Percentiles rank a stretch among this genome's conserved stretches.
Evolutionary conservation across 192 early-diverging fungal species (phyloP).

Genomic region (Coemansia sp.): DNA sequence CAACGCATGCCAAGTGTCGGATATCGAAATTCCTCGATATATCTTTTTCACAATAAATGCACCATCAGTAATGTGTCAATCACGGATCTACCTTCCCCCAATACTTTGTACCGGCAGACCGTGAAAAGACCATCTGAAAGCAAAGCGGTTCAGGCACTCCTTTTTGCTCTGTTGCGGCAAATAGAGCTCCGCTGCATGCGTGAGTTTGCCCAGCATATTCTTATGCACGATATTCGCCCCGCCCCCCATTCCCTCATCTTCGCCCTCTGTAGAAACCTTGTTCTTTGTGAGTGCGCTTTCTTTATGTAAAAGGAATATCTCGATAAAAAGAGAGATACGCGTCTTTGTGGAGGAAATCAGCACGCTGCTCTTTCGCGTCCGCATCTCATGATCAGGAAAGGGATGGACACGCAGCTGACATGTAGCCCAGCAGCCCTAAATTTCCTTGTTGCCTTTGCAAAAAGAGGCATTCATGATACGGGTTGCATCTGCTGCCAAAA

Average conservation of each 20-base stretch:
- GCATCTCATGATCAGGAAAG: too few species aligned
- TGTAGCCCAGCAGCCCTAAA: too few species aligned
- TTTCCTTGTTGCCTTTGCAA: too few species aligned
- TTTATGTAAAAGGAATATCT: not conserved
- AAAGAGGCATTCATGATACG: too few species aligned
- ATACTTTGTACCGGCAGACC: not conserved
- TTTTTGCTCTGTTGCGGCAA: not conserved
- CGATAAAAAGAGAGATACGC: not conserved
- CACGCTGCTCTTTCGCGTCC: not conserved
- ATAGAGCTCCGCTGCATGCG: not conserved
- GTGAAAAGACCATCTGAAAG: not conserved
- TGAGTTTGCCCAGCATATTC: not conserved
- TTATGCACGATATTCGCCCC: too few species aligned
- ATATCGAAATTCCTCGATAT: conserved; percentile 6
- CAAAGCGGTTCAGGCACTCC: not conserved
- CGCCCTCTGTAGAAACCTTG: not conserved
- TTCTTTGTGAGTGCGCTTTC: not conserved
- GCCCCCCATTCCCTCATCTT: not conserved
- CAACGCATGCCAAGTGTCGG: conserved; percentile 4
- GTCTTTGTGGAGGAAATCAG: not conserved
- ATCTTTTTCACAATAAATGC: not conserved
- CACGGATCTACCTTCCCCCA: not conserved
- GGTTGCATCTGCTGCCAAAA: too few species aligned
- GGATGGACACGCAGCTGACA: too few species aligned
- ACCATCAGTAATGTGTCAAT: not conserved